Evolutionary conservation across 1,139 yeast genomes (phyloP).

Genomic region (Debaryomyces subglobosus): DNA sequence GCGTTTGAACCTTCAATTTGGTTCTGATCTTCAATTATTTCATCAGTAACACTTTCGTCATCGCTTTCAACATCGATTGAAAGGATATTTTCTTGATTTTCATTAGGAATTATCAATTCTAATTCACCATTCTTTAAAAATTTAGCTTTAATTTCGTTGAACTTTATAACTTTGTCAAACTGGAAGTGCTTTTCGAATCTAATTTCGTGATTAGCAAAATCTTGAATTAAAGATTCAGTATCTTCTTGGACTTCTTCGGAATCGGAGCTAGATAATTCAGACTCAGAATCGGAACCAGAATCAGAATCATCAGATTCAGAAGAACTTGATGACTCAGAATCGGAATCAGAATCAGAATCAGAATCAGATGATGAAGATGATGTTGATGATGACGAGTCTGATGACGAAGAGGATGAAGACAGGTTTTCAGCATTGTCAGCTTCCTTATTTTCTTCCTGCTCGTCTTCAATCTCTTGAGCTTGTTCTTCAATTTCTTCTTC

Average conservation of each 20-base stretch:
- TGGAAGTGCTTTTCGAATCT: constrained; percentile 50
- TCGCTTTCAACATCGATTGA: constrained; percentile 27
- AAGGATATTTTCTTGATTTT: constrained; percentile 28
- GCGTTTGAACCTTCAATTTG: constrained; percentile 1
- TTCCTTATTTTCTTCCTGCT: constrained; percentile 14
- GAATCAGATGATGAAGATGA: constrained; percentile 15
- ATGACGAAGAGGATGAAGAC: constrained; percentile 14
- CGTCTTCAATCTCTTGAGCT: constrained; percentile 15
- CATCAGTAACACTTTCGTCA: constrained; percentile 24
- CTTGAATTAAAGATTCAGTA: constrained; percentile 41
- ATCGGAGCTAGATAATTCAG: constrained; percentile 8
- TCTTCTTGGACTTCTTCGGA: constrained; percentile 45
- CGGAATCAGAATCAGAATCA: constrained; percentile 18
- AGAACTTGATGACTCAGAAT: constrained; percentile 16
- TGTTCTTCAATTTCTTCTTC: constrained; percentile 15
- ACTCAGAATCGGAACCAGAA: constrained; percentile 9
- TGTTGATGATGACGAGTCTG: constrained; percentile 10
- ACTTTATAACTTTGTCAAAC: constrained; percentile 45
- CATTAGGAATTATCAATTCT: constrained; percentile 47
- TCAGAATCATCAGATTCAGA: constrained; percentile 13
- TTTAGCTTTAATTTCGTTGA: constrained; percentile 42
- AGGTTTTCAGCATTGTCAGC: constrained; percentile 10
- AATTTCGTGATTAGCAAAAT: constrained; percentile 45
- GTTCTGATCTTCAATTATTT: constrained; percentile 16
- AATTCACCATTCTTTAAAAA: constrained; percentile 45